phyloP scores from a whole-genome alignment of 2,329 filamentous ascomycete genomes.

The Penicillium sclerotiorum region DNA sequence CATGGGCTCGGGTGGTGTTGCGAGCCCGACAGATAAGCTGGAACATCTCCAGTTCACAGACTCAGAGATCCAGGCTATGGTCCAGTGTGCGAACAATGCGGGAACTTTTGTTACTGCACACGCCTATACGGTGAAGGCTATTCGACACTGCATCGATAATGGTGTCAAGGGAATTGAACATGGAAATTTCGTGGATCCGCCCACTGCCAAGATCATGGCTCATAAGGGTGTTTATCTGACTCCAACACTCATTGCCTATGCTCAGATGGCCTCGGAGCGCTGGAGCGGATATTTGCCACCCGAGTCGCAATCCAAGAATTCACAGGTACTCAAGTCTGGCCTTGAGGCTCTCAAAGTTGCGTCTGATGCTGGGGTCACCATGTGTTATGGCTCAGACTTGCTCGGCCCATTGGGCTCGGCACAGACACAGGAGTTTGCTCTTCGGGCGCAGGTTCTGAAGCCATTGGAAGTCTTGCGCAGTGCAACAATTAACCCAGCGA shows the following conservation, averaged over 20 bases:
- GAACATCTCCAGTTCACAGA: constrained; percentile 58
- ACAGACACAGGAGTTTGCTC: constrained; percentile 53
- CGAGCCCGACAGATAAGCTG: constrained; percentile 57
- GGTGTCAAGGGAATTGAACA: constrained; percentile 61
- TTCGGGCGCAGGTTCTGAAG: constrained; percentile 48
- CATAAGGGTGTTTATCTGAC: constrained; percentile 53
- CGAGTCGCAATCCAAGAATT: constrained; percentile 52
- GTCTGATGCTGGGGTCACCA: constrained; percentile 55
- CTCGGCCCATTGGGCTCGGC: constrained; percentile 52
- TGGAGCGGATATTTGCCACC: constrained; percentile 28
- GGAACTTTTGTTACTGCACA: constrained; percentile 60
- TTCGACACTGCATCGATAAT: constrained; percentile 58
- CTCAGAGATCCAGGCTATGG: constrained; percentile 58
- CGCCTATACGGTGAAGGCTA: constrained; percentile 58
- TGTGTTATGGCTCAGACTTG: constrained; percentile 60
- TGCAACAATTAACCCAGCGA: constrained; percentile 57
- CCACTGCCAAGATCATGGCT: constrained; percentile 54
- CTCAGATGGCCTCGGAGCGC: constrained; percentile 51
- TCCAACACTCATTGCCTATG: constrained; percentile 57
- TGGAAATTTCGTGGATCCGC: constrained; percentile 46
- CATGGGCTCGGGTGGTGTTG: constrained; percentile 61
- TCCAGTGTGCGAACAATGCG: constrained; percentile 52
- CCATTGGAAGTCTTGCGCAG: constrained; percentile 49
- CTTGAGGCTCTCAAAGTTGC: constrained; percentile 52
- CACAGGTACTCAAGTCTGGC: constrained; percentile 51